Percentiles rank a stretch among this genome's conserved stretches.
These are phyloP conservation scores for Rhodotorula sp. DNA, from an alignment of 1,284 basidiomycete genomes.

Conservation along the genomic window DNA sequence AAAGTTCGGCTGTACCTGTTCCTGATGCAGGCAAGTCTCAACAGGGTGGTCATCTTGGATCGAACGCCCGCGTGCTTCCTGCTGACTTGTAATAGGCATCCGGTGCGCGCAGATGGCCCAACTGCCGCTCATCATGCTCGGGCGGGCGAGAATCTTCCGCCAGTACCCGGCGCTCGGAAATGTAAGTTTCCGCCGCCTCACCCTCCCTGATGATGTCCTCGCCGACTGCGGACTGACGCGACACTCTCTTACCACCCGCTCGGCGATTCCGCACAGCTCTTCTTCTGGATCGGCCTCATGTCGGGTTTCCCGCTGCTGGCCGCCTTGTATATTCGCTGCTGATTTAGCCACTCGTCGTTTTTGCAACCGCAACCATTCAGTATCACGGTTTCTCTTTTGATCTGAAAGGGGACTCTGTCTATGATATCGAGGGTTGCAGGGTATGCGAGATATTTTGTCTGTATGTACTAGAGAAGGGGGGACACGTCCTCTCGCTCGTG, in stretches of 20 bases:
- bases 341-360: not conserved
- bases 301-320: conserved; percentile 88
- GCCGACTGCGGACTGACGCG: no score
- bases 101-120: conserved; percentile 68
- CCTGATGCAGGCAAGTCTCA: conserved; percentile 56
- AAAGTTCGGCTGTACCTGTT: conserved; percentile 83
- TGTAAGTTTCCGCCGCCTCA: conserved; percentile 24
- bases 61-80: no score
- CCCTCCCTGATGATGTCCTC: not conserved
- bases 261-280: conserved; percentile 52
- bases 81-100: not conserved
- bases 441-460: not conserved
- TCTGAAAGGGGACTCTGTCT: not conserved
- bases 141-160: conserved; percentile 70
- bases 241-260: not conserved
- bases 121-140: conserved; percentile 82
- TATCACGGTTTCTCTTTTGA: no score
- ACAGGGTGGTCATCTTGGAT: no score
- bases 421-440: not conserved
- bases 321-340: conserved; percentile 60
- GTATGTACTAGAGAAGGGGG: no score
- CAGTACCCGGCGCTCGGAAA: conserved; percentile 69
- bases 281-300: conserved; percentile 85
- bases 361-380: no score
- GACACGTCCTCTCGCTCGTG: not conserved